phyloP scores from a whole-genome alignment of 2,329 filamentous ascomycete genomes.

The Arthroderma uncinatum region DNA sequence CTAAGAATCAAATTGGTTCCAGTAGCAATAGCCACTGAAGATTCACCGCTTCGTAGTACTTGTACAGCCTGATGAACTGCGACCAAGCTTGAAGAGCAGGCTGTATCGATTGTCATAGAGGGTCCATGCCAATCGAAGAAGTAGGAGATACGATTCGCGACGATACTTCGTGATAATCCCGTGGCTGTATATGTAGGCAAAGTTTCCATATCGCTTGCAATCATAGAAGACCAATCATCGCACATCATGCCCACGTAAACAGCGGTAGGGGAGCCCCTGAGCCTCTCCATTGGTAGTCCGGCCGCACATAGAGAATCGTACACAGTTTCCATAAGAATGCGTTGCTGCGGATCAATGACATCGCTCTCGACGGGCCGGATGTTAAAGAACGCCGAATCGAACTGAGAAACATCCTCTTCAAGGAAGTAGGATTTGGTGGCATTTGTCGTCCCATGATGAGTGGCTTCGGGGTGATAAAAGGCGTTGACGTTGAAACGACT shows the following conservation, averaged over 20 bases:
- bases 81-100: constrained; percentile 13
- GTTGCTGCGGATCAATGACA: constrained; percentile 25
- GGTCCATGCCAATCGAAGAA: constrained; percentile 13
- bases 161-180: constrained; percentile 28
- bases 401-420: constrained; percentile 18
- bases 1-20: constrained; percentile 19
- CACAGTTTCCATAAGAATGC: constrained; percentile 21
- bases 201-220: background rate
- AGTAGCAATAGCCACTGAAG: constrained; percentile 18
- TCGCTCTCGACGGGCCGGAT: constrained; percentile 20
- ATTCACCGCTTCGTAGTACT: constrained; percentile 12
- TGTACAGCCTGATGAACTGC: constrained; percentile 14
- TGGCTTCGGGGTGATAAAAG: no score
- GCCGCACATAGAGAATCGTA: constrained; percentile 24
- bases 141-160: constrained; percentile 12
- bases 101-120: constrained; percentile 14
- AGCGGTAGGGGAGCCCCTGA: constrained; percentile 23
- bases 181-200: constrained; percentile 20
- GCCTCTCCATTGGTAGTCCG: constrained; percentile 17
- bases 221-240: constrained; percentile 21
- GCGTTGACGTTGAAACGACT: no score
- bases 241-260: constrained; percentile 26
- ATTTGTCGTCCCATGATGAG: background rate
- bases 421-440: constrained; percentile 13
- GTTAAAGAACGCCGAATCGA: constrained; percentile 26